Evolutionary conservation across 1,284 basidiomycete genomes (phyloP).

Genomic region (Apiotrichum laibachii): DNA sequence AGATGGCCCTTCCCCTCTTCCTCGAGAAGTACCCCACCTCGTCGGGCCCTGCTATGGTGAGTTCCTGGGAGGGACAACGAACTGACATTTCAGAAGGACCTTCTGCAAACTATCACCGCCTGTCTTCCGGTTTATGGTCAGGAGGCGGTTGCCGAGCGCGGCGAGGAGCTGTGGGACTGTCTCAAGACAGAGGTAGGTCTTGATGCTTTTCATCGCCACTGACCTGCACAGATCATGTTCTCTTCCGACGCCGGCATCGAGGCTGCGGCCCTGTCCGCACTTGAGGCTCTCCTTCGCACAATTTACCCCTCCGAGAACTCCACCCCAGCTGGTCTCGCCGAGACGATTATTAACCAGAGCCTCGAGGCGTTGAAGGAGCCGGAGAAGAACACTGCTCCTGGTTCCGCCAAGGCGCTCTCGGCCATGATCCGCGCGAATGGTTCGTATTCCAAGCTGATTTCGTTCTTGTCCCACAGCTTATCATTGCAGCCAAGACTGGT

Average conservation of each 20-base stretch:
- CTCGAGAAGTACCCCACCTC: constrained; percentile 88
- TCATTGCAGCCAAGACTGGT: constrained; percentile 63
- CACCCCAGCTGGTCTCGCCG: constrained; percentile 60
- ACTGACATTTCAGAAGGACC: constrained; percentile 63
- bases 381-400: constrained; percentile 83
- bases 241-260: constrained; percentile 75
- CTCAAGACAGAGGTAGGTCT: constrained; percentile 78
- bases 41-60: constrained; percentile 77
- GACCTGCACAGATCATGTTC: constrained; percentile 71
- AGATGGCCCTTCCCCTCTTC: constrained; percentile 80
- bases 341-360: constrained; percentile 74
- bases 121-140: constrained; percentile 82
- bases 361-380: constrained; percentile 75
- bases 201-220: neutral
- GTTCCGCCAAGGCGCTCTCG: constrained; percentile 76
- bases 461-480: neutral
- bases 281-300: constrained; percentile 67
- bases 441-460: constrained; percentile 51
- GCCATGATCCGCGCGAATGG: constrained; percentile 71
- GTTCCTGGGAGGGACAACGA: constrained; percentile 10
- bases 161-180: constrained; percentile 77
- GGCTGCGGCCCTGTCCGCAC: constrained; percentile 65
- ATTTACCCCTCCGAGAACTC: constrained; percentile 58
- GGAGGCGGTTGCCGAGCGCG: constrained; percentile 60
- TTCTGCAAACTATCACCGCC: constrained; percentile 67